These are phyloP conservation scores for Cytospora piceicola DNA, from an alignment of 2,329 filamentous ascomycete genomes.

Conservation along the genomic window DNA sequence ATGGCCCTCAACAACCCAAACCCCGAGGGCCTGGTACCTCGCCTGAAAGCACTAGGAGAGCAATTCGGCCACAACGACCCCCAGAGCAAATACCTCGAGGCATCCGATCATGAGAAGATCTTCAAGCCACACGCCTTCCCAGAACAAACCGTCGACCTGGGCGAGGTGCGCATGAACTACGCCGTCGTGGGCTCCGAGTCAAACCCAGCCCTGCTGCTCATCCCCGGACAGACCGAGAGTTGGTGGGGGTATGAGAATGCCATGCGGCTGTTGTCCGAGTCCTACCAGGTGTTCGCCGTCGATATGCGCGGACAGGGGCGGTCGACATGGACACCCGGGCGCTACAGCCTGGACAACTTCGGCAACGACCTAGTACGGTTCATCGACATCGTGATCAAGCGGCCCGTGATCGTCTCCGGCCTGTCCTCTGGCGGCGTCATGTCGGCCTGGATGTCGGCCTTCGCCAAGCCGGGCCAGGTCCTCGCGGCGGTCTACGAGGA, in stretches of 20 bases:
- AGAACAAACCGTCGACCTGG: slow-evolving; percentile 31
- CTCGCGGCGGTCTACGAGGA: slow-evolving; percentile 31
- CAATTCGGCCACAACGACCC: slow-evolving; percentile 9
- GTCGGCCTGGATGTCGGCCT: slow-evolving; percentile 31
- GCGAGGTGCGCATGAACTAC: slow-evolving; percentile 33
- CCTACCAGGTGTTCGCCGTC: slow-evolving; percentile 33
- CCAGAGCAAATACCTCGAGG: slow-evolving; percentile 20
- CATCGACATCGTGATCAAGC: slow-evolving; percentile 30
- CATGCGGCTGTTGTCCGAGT: slow-evolving; percentile 29
- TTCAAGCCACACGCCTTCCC: slow-evolving; percentile 29
- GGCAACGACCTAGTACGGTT: slow-evolving; percentile 32
- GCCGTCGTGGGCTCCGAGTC: slow-evolving; percentile 23
- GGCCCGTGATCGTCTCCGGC: slow-evolving; percentile 30
- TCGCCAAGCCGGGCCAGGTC: slow-evolving; percentile 31
- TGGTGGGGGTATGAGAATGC: slow-evolving; percentile 32
- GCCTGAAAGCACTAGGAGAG: slow-evolving; percentile 1
- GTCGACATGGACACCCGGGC: slow-evolving; percentile 32
- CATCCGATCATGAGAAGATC: slow-evolving; percentile 17
- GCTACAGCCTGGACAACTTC: slow-evolving; percentile 31
- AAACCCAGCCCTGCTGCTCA: slow-evolving; percentile 29
- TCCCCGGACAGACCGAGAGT: slow-evolving; percentile 31
- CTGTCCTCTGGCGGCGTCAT: slow-evolving; percentile 32
- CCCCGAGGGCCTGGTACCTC: neutral
- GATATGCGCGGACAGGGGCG: slow-evolving; percentile 32
- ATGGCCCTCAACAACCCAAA: slow-evolving; percentile 6